These are phyloP conservation scores for Candida ovalis DNA, from an alignment of 805 yeast species.

Conservation along the genomic window DNA sequence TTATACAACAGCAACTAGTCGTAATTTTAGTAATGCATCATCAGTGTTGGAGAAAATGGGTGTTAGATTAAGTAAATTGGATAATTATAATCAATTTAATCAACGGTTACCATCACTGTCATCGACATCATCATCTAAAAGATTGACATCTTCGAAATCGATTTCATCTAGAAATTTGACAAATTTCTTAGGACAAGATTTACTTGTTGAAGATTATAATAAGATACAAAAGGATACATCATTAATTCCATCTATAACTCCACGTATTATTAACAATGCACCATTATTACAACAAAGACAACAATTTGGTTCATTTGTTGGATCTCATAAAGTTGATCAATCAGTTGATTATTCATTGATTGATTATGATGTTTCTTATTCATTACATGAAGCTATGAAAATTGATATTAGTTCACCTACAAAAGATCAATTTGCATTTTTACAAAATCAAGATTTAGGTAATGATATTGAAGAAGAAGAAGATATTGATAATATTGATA, in stretches of 20 bases:
- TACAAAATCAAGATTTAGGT: constrained; percentile 4
- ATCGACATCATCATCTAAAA: neutral
- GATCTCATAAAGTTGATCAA: constrained; percentile 19
- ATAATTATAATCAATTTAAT: constrained; percentile 8
- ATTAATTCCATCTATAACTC: neutral
- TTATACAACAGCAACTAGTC: neutral
- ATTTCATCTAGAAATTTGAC: constrained; percentile 27
- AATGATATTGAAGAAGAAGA: neutral
- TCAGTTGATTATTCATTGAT: constrained; percentile 25
- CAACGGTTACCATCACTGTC: constrained; percentile 1
- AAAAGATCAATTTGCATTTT: constrained; percentile 14
- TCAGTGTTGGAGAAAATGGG: constrained; percentile 27
- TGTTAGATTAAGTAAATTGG: constrained; percentile 26
- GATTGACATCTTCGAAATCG: constrained; percentile 20
- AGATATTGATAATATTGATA: constrained; percentile 7
- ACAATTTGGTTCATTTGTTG: constrained; percentile 7
- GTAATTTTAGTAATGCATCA: constrained; percentile 16
- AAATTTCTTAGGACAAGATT: constrained; percentile 16
- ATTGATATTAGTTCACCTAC: constrained; percentile 25
- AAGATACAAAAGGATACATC: neutral
- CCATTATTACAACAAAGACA: constrained; percentile 2
- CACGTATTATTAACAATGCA: neutral
- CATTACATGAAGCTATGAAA: constrained; percentile 31
- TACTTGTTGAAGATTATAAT: constrained; percentile 21
- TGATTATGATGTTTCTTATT: constrained; percentile 27